Percentiles rank a stretch among this genome's conserved stretches.
Conservation (phyloP, 1,139 yeast genomes). For the Taphrina deformans region DNA sequence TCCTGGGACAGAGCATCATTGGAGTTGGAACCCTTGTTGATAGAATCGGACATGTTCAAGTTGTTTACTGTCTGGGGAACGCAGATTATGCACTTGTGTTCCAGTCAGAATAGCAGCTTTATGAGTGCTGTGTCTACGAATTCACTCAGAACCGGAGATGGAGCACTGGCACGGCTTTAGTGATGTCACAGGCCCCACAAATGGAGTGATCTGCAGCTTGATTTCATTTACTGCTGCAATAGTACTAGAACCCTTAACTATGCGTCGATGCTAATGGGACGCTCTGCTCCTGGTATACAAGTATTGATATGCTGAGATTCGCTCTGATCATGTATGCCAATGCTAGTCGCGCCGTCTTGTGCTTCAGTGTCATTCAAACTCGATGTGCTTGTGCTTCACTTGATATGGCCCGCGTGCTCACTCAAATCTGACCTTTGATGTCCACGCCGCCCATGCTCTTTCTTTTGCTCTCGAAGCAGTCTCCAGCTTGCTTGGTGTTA, state of each 20-base stretch:
- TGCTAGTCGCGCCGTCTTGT: too few species aligned
- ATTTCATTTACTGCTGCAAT: too few species aligned
- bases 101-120: not conserved
- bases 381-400: too few species aligned
- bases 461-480: conserved; percentile 50
- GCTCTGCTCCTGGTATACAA: too few species aligned
- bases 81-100: not conserved
- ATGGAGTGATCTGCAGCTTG: not conserved
- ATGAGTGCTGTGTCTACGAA: not conserved
- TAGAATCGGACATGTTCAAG: conserved; percentile 6
- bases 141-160: not conserved
- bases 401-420: too few species aligned
- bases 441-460: conserved; percentile 58
- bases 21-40: conserved; percentile 12
- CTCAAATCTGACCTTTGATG: conserved; percentile 82
- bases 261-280: too few species aligned
- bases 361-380: too few species aligned
- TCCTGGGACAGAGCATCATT: conserved; percentile 17
- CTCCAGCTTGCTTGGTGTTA: conserved; percentile 52
- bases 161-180: not conserved
- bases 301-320: too few species aligned
- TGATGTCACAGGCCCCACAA: not conserved
- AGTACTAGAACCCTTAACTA: too few species aligned
- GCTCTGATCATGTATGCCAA: too few species aligned
- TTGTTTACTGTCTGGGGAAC: not conserved